These are phyloP conservation scores for Plectosphaerella plurivora DNA, from an alignment of 2,329 filamentous ascomycete species.

Conservation along the genomic window DNA sequence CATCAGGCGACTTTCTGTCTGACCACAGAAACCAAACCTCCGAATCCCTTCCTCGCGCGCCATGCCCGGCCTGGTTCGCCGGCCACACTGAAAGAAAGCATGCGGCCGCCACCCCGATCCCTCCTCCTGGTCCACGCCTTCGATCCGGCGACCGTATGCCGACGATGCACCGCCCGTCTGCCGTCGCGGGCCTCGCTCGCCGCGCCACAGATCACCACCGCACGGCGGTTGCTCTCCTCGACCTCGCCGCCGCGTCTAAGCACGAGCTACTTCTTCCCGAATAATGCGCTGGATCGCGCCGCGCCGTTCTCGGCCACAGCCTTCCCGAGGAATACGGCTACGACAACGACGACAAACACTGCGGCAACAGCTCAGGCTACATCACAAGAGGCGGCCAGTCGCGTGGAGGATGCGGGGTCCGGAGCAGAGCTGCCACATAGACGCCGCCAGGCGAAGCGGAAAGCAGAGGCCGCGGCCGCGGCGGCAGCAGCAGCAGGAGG, in stretches of 20 bases:
- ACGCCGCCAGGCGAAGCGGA: conserved; percentile 11
- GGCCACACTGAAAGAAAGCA: neutral
- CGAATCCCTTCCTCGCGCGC: too few species aligned
- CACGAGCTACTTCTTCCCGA: conserved; percentile 13
- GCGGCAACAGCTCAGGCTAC: neutral
- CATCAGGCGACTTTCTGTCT: too few species aligned
- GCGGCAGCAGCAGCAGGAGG: neutral
- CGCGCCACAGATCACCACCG: neutral
- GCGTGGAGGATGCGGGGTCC: conserved; percentile 2
- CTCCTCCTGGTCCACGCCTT: conserved; percentile 3
- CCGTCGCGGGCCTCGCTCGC: neutral
- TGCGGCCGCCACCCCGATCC: conserved; percentile 2
- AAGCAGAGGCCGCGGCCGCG: conserved; percentile 7
- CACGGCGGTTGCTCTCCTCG: neutral
- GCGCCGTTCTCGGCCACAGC: neutral
- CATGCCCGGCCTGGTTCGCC: neutral
- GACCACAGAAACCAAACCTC: too few species aligned
- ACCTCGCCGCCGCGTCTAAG: conserved; percentile 4
- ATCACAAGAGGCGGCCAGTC: neutral
- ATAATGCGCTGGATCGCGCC: conserved; percentile 8
- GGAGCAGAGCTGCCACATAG: conserved; percentile 10
- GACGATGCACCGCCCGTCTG: conserved; percentile 1
- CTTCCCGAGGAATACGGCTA: conserved; percentile 4
- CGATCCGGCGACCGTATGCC: neutral
- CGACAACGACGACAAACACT: neutral